A percentile compares a stretch with the other conserved stretches of the same genome.
phyloP scores from a whole-genome alignment of 2,329 filamentous ascomycete species.

The Cercospora zeina region DNA sequence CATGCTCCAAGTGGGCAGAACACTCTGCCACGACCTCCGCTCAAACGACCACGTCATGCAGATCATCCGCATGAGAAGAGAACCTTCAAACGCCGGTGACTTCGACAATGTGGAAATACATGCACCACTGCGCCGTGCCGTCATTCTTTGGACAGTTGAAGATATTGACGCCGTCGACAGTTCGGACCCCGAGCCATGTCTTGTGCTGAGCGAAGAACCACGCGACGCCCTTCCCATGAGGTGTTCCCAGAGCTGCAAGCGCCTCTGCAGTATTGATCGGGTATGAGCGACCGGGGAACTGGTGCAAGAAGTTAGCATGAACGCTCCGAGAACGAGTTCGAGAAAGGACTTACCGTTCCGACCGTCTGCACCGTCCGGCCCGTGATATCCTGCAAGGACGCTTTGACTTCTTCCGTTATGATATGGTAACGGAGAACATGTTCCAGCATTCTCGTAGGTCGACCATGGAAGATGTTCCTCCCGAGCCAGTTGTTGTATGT shows the following conservation, averaged over 20 bases:
- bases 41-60: neutral
- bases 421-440: neutral
- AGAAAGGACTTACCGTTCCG: neutral
- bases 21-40: neutral
- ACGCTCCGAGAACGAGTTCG: too few relatives aligned
- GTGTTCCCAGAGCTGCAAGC: neutral
- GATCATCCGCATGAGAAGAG: neutral
- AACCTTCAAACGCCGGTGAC: neutral
- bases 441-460: neutral
- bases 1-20: neutral
- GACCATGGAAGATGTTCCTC: neutral
- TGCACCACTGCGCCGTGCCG: neutral
- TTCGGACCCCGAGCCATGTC: neutral
- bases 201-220: constrained; percentile 16
- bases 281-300: constrained; percentile 9
- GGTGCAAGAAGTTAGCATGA: neutral
- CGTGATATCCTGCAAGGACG: neutral
- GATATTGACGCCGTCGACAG: neutral
- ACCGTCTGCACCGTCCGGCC: neutral
- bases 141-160: constrained; percentile 1
- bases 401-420: neutral
- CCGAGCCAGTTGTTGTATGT: neutral
- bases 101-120: constrained; percentile 10
- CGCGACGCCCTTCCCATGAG: constrained; percentile 4
- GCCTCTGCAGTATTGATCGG: neutral